Base-by-base conservation (phyloP, 2,329 filamentous ascomycete species). In the Exophiala lecanii-corni region DNA sequence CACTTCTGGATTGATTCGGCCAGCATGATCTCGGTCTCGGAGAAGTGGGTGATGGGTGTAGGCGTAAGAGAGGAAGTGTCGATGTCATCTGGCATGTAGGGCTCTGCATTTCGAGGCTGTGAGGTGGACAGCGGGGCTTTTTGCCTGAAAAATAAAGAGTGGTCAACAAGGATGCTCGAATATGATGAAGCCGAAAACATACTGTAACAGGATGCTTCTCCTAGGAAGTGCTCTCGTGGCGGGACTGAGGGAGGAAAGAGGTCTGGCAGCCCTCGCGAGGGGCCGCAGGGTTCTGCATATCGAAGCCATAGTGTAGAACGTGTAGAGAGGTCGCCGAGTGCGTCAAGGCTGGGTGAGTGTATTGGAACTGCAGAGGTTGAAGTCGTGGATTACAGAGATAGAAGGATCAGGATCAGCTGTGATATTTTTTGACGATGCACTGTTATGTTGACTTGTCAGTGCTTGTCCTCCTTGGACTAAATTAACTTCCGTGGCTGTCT, bases 11-110 rank as follows among this genome's bases (percentile, higher is more conserved):
- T 91, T 1, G 85, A 78, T 44, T 98, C 91, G 51, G 82, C 79
- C 86, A 98, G 94, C 60, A 92, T 79, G 10, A 78, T 61, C 70
- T 98, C 92, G 46, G 86, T 82, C 68, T 98, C 92, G 56, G 87
- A 94, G 53, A 95, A 75, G 67, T 94, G 89, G 32, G 85, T 85
- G 68, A 98, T 95, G 39, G 92, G 92, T 4, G 91, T 96, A 1
- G 92, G 91, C 0, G 84, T 82, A 53, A 96, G 76, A 36, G 86
- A 81, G 49, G 82, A 75, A 58, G 94, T 80, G 66, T 92, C 70
- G 47, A 72, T 58, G 36, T 64, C 60, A 56, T 67, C 51, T 26
- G 51, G 39, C 36, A 39, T 49, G 36, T 47, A 59, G 4, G 62
- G 55, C 49, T 65, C 56, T 23, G 63, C 55, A 41, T 46, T 35